Percentiles rank a stretch among this genome's conserved stretches.
Evolutionary conservation across 768 basidiomycete genomes (phyloP).

Genomic region (Tricholoma saponaceum): DNA sequence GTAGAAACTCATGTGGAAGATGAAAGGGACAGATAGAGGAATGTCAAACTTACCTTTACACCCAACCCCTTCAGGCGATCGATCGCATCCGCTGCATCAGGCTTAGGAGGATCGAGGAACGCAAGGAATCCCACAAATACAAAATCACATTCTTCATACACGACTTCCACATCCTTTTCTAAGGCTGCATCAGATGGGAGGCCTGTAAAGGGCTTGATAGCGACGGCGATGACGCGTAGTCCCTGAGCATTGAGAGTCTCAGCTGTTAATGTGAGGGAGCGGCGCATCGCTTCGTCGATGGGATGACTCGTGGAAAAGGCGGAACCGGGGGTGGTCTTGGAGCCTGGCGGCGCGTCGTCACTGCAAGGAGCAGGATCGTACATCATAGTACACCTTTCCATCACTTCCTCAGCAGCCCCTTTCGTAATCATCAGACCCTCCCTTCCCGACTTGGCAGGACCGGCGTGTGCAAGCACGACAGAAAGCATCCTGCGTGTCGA

Average conservation of each 20-base stretch:
- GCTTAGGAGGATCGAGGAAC: neutral
- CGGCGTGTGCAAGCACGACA: neutral
- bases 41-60: neutral
- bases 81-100: neutral
- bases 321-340: neutral
- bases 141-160: neutral
- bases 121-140: neutral
- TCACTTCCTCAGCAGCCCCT: neutral
- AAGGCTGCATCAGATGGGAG: neutral
- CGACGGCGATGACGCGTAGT: neutral
- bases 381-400: neutral
- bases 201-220: neutral
- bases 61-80: neutral
- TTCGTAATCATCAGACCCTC: neutral
- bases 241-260: neutral
- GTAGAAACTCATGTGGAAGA: neutral
- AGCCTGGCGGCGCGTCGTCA: too few species aligned
- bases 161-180: neutral
- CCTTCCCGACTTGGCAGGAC: neutral
- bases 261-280: neutral
- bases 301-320: neutral
- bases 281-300: neutral
- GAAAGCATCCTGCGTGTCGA: neutral
- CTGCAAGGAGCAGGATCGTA: neutral
- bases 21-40: neutral